Base-by-base conservation (phyloP, 768 basidiomycete genomes). In the Pisolithus orientalis region DNA sequence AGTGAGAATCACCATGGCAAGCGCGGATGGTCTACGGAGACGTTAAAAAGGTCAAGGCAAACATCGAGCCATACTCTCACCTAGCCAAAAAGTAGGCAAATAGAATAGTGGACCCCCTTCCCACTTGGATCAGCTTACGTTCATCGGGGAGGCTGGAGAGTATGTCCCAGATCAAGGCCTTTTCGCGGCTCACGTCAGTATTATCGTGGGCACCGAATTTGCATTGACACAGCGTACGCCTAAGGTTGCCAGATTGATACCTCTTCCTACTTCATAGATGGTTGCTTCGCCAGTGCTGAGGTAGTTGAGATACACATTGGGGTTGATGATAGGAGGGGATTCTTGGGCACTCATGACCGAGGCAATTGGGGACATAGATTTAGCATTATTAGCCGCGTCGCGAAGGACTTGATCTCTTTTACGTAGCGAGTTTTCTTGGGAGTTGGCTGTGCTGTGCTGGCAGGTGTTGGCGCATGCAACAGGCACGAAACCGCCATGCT, bases 91-190 rank as follows among this genome's bases (percentile, higher is more conserved):
- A 53, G 39, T 66, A 64, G 24, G 59, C 64, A 27, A 59, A 53
- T 1, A 66, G 17, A 25, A 61, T 56, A 4, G 56, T 49, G 3
- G 60, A 57, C 16, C 32, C 38, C 39, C 44, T 57, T 13, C 44
- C 50, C 16, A 53, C 58, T 44, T 46, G 56, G 31, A 59, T 55
- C 5, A 66, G 9, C 42, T 24, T 57, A 49, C 49, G 56, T 34
- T 66, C 66, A 3, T 44, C 31, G 9, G 53, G 60, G 24, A 66
- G 5, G 39, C 56, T 66, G 17, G 59, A 62, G 28, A 65, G 57
- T 11, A 64, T 62, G 25, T 64, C 62, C 60, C 64, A 66, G 21
- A 48, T 6, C 10, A 66, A 52, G 49, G 62, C 60, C 62, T 64
- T 34, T 39, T 27, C n/a, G 9, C 4, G 42, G 16, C 11, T 24